Base-by-base conservation (phyloP, 148 eudicot species). In the Camellia japonica region DNA sequence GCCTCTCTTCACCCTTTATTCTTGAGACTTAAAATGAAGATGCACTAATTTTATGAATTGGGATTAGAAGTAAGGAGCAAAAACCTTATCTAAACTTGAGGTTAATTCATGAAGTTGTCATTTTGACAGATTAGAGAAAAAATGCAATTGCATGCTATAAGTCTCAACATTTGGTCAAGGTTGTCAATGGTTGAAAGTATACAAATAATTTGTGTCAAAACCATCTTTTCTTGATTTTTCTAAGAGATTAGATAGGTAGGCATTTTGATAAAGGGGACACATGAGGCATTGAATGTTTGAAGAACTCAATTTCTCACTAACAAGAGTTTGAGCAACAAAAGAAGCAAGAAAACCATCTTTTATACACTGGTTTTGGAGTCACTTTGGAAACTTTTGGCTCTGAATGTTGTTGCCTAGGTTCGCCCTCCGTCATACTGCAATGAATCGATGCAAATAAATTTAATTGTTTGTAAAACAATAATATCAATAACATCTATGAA, bases 291-390 rank as follows among this genome's bases (percentile, higher is more conserved):
- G 74, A 71, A 51, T 58, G 60, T 71, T 71, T 71, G 60, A 71
- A 71, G 75, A 42, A 52, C 75, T 51, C n/a, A 11, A 4, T 71
- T 23, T 12, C n/a, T 7, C 18, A 23, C 60, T 71, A 71, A 71
- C 75, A 71, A 71, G 75, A 52, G 43, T 30, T 71, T 54, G 75
- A 71, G 59, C 75, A 71, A 52, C 75, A 71, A 9, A 10, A 51
- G 43, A 51, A 71, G 60, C 60, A 71, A 20, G 59, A 71, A 51
- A 51, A 71, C 75, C 75, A 71, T 71, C 23, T 71, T 52, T 20
- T 55, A 2, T 6, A 55, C 7, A 5, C 12, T 55, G 59, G 13
- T 12, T 12, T 55, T 55, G 59, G 14, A 55, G 2, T 55, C 59
- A 10, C 59, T 12, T 8, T 51, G 60, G 75, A 71, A 71, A 60